Percentiles rank a stretch among this genome's conserved stretches.
These are phyloP conservation scores for Actinomortierella ambigua DNA, from an alignment of 371 early-diverging fungal species.

Conservation along the genomic window DNA sequence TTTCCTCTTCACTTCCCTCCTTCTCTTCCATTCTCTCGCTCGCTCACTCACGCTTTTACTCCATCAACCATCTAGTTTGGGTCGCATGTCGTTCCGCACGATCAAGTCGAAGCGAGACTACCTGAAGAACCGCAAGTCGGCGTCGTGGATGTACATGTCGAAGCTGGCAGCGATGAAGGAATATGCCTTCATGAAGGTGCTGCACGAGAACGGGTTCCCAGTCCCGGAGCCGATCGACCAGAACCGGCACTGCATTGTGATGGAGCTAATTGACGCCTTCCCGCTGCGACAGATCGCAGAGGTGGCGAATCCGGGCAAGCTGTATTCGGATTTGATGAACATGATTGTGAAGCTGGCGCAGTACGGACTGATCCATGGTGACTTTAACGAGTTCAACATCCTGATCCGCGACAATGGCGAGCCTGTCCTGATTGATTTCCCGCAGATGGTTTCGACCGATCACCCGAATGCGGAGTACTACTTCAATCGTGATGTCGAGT, in stretches of 20 bases:
- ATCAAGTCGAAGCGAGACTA: slow-evolving; percentile 99
- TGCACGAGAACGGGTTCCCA: slow-evolving; percentile 89
- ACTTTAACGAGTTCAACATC: slow-evolving; percentile 99
- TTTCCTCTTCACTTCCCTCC: neutral
- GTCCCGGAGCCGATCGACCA: slow-evolving; percentile 95
- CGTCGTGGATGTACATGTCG: slow-evolving; percentile 98
- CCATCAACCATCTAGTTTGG: slow-evolving; percentile 69
- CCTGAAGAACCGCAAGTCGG: slow-evolving; percentile 85
- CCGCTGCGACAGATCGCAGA: slow-evolving; percentile 92
- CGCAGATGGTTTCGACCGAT: slow-evolving; percentile 98
- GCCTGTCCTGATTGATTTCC: slow-evolving; percentile 98
- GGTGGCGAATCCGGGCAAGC: slow-evolving; percentile 86
- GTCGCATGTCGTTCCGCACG: slow-evolving; percentile 97
- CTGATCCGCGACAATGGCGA: slow-evolving; percentile 86
- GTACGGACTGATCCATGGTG: slow-evolving; percentile 98
- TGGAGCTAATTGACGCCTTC: slow-evolving; percentile 94
- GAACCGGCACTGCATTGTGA: slow-evolving; percentile 98
- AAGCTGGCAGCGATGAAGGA: slow-evolving; percentile 97
- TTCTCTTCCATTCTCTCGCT: neutral
- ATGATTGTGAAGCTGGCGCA: slow-evolving; percentile 95
- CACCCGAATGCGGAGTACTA: slow-evolving; percentile 94
- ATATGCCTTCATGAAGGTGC: slow-evolving; percentile 95
- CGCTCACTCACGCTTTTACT: slow-evolving; percentile 18
- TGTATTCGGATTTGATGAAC: slow-evolving; percentile 94
- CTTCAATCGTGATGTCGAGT: slow-evolving; percentile 98